Conservation (phyloP, 2,329 filamentous ascomycete species). For the Curvularia hawaiiensis region DNA sequence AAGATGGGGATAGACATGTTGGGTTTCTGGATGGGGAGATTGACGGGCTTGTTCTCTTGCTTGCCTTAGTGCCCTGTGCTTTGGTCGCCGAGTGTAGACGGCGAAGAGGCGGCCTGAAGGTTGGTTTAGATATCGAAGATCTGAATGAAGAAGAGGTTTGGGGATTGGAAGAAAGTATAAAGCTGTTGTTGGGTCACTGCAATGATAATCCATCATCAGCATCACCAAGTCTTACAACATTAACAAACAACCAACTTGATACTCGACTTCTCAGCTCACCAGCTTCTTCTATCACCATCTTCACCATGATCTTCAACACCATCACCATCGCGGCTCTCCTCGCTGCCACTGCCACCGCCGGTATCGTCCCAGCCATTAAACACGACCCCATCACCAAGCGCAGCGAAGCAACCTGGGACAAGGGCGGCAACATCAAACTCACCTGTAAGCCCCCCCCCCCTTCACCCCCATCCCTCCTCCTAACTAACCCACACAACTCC, state of each 20-base stretch:
- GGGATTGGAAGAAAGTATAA: background rate
- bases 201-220: background rate
- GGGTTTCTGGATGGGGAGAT: background rate
- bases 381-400: conserved; percentile 10
- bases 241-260: background rate
- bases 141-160: background rate
- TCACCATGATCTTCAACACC: conserved; percentile 13
- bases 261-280: background rate
- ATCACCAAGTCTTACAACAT: background rate
- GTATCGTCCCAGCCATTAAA: conserved; percentile 9
- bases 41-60: background rate
- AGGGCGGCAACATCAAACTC: conserved; percentile 18
- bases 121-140: background rate
- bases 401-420: conserved; percentile 12
- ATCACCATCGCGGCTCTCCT: conserved; percentile 11
- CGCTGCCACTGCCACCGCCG: conserved; percentile 11
- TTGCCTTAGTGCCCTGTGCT: background rate
- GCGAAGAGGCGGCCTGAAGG: conserved; percentile 1
- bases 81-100: background rate
- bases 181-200: background rate
- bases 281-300: background rate
- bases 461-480: background rate
- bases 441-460: conserved; percentile 5
- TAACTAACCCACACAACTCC: conserved; percentile 18
- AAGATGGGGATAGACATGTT: background rate